Conservation (phyloP, 2,329 filamentous ascomycete species). For the Apiospora hydei region DNA sequence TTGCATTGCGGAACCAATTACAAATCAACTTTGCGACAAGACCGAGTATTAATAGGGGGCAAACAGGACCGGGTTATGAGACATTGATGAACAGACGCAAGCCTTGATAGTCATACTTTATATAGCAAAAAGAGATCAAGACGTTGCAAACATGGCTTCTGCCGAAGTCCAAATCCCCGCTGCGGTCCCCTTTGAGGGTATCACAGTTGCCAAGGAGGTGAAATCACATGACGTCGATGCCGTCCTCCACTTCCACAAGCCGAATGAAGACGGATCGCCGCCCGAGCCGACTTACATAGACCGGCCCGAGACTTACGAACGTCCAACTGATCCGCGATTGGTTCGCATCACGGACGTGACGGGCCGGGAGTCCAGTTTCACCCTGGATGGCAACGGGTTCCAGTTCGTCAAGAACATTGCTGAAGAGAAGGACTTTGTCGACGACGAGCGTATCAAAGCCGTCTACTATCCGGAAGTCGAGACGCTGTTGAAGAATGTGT, state of each 20-base stretch:
- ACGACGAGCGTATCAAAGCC: slow-evolving; percentile 68
- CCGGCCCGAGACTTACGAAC: slow-evolving; percentile 45
- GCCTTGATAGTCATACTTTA: not conserved
- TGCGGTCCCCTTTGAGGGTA: slow-evolving; percentile 30
- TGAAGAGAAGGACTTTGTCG: slow-evolving; percentile 48
- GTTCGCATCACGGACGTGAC: slow-evolving; percentile 47
- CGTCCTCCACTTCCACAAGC: slow-evolving; percentile 48
- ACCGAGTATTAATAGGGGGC: not conserved
- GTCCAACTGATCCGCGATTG: slow-evolving; percentile 38
- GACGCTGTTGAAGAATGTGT: slow-evolving; percentile 68
- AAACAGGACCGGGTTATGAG: not conserved
- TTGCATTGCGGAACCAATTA: not conserved
- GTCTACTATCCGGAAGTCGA: slow-evolving; percentile 79
- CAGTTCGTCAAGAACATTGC: slow-evolving; percentile 42
- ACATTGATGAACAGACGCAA: not conserved
- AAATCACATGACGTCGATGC: slow-evolving; percentile 43
- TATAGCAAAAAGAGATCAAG: not conserved
- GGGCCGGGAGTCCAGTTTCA: slow-evolving; percentile 45
- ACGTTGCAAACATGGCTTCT: slow-evolving; percentile 36
- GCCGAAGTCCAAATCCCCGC: slow-evolving; percentile 37
- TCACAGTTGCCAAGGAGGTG: slow-evolving; percentile 29
- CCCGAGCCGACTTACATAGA: slow-evolving; percentile 46
- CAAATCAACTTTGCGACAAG: not conserved
- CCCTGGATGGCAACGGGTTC: slow-evolving; percentile 49
- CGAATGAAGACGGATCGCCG: slow-evolving; percentile 50